Evolutionary conservation across 441 rosid species (phyloP), one percentile per base, ranked within the genome.

Genomic region (Theobroma grandiflorum): DNA sequence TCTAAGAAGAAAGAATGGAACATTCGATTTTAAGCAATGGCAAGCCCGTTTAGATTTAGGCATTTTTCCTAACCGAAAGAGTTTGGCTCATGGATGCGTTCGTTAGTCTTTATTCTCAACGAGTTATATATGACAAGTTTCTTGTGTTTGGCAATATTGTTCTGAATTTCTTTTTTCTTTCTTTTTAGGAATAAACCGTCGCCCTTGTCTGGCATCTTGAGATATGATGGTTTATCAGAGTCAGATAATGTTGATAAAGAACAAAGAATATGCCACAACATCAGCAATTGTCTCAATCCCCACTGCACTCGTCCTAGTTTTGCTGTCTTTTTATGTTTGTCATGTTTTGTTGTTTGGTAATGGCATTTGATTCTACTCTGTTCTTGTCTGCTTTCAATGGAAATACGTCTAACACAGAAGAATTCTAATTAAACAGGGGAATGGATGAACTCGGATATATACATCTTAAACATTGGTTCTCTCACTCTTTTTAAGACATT

Each of bases 21-120:
- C 14, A 59, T 55, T 2, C 6, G 8, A n/a, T 6, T 18, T 55
- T n/a, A n/a, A 20, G 26, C 26, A 57, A 57, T 7, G 6, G 38
- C 43, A 35, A 52, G 14, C 61, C 45, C 62, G 16, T 33, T 72
- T 50, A 50, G 75, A 35, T 33, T 72, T 50, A 50, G 75, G 31
- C 31, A 35, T 57, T 57, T 38, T 20, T 10, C 64, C 50, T 73
- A 73, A 55, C 77, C 50, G 50, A n/a, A 57, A 73, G 52, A 57
- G 45, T 14, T 57, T 40, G 35, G 40, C 37, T n/a, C n/a, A 9
- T 2, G 55, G 40, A 70, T 50, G 58, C 53, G 10, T 53, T 53
- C 53, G 10, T 16, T 38, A 16, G 4, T 8, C 70, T 65, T 65
- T 65, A 65, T 65, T 65, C 70, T 65, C 38, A 18, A 65, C 47